Base-by-base conservation (phyloP, 441 rosid species). In the Jatropha multifida region DNA sequence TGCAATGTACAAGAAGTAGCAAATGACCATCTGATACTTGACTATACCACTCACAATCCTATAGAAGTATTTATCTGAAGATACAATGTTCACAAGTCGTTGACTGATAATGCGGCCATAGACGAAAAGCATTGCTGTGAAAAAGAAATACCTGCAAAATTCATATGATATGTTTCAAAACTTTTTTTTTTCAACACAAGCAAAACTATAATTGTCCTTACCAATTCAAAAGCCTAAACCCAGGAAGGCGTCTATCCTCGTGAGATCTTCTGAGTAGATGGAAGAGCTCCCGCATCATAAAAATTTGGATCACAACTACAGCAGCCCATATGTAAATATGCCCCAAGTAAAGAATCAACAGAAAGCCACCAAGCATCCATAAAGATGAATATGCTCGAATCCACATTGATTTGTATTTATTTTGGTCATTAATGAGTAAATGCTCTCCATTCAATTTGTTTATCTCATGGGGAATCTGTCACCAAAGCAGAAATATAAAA, bases 321-420 rank as follows among this genome's bases (percentile, higher is more conserved):
- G 90, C 85, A 74, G 98, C 98, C 70, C 91, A 81, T 68, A 94
- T 92, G 76, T 89, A 94, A 46, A 94, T 92, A 88, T 94, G 98
- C n/a, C 98, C 97, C 85, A 91, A 32, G 88, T 91, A 94, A 71
- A 94, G 90, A 73, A 88, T 80, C 3, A 92, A 74, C 37, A 86
- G 85, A 77, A 92, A 93, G 55, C 90, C 90, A n/a, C 89, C 95
- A 32, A 93, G 87, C 99, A 94, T 94, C 97, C 99, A 94, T 65
- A 94, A 37, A 20, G 96, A 83, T 60, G 98, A 92, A 83, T 85
- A 76, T 1, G 97, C 81, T 58, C 97, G 85, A 54, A 91, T 73
- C 86, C 84, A 84, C 86, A 94, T 83, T 7, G 93, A 91, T 42
- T 80, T 89, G 82, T 94, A 92, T 77, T 94, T 94, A 82, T 82